Evolutionary conservation across 148 eudicot species (phyloP), one percentile per base, ranked within the genome.

Genomic region (Polygonum maritimum): DNA sequence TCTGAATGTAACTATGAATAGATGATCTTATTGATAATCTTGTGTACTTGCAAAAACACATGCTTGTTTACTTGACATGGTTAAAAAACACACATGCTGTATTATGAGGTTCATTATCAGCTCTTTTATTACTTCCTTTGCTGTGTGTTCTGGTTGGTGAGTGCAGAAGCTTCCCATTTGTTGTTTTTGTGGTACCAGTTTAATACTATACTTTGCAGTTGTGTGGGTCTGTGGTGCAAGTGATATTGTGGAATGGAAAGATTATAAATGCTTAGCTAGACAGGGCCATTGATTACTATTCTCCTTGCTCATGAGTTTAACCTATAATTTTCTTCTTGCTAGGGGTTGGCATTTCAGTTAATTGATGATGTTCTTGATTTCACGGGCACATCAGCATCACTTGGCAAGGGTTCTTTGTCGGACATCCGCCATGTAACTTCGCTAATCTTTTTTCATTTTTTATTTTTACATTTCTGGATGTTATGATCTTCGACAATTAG

Each of bases 301-400:
- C 15, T 11, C 14, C 73, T 15, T 69, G 44, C 44, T 70, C 16
- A 69, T 36, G 4, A 69, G 15, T 69, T 69, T 69, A 47, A 38
- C 47, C 13, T 14, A 22, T 16, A 54, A 54, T 70, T 38, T 12
- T 70, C 31, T 70, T 19, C 48, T 39, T 70, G 45, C 11, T 88
- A 94, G 97, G 98, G 98, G 58, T 76, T 94, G 89, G 97, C 98
- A 71, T 94, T 73, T 82, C 98, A 94, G 78, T 78, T 94, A 79
- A 91, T 91, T 49, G 98, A 94, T 7, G 98, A 94, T n/a, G 93
- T 90, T 49, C 95, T 91, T 47, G 98, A 94, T 86, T 94, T 88
- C 87, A 94, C 93, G 40, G 97, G 97, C 80, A 94, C 98, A 51
- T 89, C 97, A 74, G 76, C 93, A 31, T 87, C 97, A 63, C 98